Percentiles rank a stretch among this genome's conserved stretches.
Evolutionary conservation across 148 eudicot species (phyloP).

Genomic region (Chenopodium suecicum): DNA sequence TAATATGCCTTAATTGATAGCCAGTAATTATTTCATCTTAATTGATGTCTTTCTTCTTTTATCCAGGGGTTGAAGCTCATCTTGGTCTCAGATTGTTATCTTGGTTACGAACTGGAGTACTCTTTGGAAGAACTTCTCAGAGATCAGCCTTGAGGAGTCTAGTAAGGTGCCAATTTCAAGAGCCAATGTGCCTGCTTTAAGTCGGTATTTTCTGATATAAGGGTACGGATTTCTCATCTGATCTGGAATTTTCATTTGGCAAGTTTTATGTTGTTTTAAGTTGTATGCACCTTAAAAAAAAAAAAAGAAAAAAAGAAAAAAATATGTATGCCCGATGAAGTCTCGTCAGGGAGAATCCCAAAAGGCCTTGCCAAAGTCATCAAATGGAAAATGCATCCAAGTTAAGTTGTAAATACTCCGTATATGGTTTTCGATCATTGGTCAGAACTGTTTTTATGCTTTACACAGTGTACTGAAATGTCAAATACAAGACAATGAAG

Average conservation of each 20-base stretch:
- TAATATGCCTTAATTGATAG: background rate
- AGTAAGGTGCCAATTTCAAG: background rate
- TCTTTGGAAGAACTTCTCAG: conserved; percentile 48
- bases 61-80: conserved; percentile 81
- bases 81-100: conserved; percentile 84
- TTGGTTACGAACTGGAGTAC: conserved; percentile 78
- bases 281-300: no score
- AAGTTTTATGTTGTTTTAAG: background rate
- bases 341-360: background rate
- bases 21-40: background rate
- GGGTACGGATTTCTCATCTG: background rate
- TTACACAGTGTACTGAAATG: background rate
- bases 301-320: no score
- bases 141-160: conserved; percentile 19
- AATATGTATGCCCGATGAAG: background rate
- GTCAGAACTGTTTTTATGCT: background rate
- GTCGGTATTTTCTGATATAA: background rate
- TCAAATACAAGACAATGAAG: background rate
- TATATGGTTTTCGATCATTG: background rate
- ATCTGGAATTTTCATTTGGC: background rate
- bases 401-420: background rate
- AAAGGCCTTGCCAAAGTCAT: background rate
- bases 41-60: background rate
- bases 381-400: background rate
- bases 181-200: background rate